Base-by-base conservation (phyloP, 495 filamentous ascomycete species). In the Penicillium coprophilum region DNA sequence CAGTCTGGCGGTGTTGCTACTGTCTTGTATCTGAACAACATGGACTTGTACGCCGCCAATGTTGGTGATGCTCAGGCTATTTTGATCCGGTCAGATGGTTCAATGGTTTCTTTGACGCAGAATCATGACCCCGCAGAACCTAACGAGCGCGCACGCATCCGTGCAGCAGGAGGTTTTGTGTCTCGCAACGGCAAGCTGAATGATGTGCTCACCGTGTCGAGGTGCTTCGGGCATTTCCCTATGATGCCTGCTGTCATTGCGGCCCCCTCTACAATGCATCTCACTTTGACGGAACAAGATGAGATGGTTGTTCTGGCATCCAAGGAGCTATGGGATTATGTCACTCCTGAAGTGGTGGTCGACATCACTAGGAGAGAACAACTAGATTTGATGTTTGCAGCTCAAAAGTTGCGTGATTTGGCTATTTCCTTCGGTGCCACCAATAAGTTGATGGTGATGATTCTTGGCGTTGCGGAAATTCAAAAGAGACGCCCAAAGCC, bases 401-500 rank as follows among this genome's bases (percentile, higher is more conserved):
- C 95, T 21, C 92, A 97, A 65, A 96, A 94, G 67, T 83, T 97
- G 9, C 86, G 94, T 30, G 94, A 99, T 76, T 76, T 99, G 36
- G 95, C 94, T 23, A 95, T 99, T 58, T 89, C 93, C 4, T 97
- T 96, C 66, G 95, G 94, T 19, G 87, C 92, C 30, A 90, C 82
- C 7, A 87, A 86, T 60, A 99, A 97, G 76, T 87, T 99, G 60
- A 97, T 97, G 94, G 91, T 99, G 1, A 96, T 96, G 91, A 88
- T 97, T 69, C 83, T 99, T 48, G 91, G 91, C 24, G 88, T 99
- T 40, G 87, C 87, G 51, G 91, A 97, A 66, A 73, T 97, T 43
- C 92, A 92, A 72, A 89, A 87, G 63, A 82, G 89, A 46, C 88
- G 92, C 57, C 81, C 86, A 55, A 84, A 89, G 28, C 77, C 88